Evolutionary conservation across 108 stramenopile species (phyloP), one percentile per base, ranked within the genome.

Genomic region (Skeletonema potamos): DNA sequence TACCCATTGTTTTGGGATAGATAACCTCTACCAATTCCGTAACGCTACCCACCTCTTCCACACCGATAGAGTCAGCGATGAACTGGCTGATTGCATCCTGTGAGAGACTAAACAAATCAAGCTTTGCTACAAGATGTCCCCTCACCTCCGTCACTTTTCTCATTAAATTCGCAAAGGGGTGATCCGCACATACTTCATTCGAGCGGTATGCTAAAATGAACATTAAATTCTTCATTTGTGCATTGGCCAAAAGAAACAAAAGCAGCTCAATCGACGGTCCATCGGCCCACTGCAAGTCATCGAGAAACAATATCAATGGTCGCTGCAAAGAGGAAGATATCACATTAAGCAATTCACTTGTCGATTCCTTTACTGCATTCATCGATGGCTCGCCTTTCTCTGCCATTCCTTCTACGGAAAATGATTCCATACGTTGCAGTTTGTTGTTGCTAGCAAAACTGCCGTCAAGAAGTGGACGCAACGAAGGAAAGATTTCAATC

Each of bases 1-100:
- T 82, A 4, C 81, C 81, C 61, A 76, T 62, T 2, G 81, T 82
- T 30, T 70, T 71, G 54, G 51, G 34, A 32, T 58, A 82, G 13
- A 82, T 72, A 0, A 66, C 70, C 27, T 76, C 28, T 13, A 69
- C 28, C 15, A 80, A 33, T 30, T 32, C 37, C 9, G 0, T 30
- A 17, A 65, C 70, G 6, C 22, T 37, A 54, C 54, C 69, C 10
- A 30, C 27, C 6, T 46, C 59, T 33, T 55, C 28, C 44, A 67
- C 27, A 8, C 66, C 24, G 3, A 36, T 24, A n/a, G 5, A 55
- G 54, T 55, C 61, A 12, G 61, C 61, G 12, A 62, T 62, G 61
- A 62, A 62, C 8, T 62, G 61, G 34, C 9, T 22, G 15, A 55
- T 55, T 24, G 54, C 54, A 4, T 56, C 41, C 18, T 24, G 51